A percentile compares a stretch with the other conserved stretches of the same genome.
These are phyloP conservation scores for Polysphondylium violaceum DNA, from an alignment of 78 protist genomes.

Conservation along the genomic window DNA sequence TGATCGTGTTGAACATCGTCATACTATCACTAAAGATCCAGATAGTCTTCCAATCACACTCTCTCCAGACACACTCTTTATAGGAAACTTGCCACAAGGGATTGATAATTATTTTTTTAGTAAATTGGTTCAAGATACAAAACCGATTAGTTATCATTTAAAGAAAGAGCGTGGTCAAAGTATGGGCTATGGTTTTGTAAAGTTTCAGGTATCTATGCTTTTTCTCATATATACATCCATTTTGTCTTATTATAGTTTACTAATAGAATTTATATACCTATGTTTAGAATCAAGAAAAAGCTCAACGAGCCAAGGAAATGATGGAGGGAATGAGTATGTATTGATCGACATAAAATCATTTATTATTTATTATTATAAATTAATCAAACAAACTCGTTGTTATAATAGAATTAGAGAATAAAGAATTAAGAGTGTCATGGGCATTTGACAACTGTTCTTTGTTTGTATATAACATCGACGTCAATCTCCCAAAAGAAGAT, in stretches of 20 bases:
- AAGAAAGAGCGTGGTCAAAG: slow-evolving; percentile 4
- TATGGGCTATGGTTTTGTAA: slow-evolving; percentile 33
- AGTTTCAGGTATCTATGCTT: neutral
- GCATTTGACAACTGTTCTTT: slow-evolving; percentile 21
- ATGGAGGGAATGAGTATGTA: slow-evolving; percentile 20
- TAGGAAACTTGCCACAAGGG: neutral
- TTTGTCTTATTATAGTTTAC: no score
- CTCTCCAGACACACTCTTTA: neutral
- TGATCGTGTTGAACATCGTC: no score
- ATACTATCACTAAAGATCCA: no score
- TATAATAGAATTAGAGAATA: no score
- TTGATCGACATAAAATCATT: no score
- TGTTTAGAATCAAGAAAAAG: slow-evolving; percentile 16
- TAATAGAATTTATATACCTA: neutral
- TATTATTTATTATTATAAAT: no score
- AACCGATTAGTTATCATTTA: neutral
- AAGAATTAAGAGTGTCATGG: slow-evolving; percentile 29
- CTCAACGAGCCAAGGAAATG: neutral
- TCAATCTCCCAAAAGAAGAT: neutral
- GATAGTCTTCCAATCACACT: no score
- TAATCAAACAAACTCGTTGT: no score
- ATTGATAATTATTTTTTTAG: no score
- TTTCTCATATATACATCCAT: no score
- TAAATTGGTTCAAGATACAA: neutral
- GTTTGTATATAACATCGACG: slow-evolving; percentile 33